Evolutionary conservation across 306 rosid genomes (phyloP).

Genomic region (Trichosanthes cucumerina): DNA sequence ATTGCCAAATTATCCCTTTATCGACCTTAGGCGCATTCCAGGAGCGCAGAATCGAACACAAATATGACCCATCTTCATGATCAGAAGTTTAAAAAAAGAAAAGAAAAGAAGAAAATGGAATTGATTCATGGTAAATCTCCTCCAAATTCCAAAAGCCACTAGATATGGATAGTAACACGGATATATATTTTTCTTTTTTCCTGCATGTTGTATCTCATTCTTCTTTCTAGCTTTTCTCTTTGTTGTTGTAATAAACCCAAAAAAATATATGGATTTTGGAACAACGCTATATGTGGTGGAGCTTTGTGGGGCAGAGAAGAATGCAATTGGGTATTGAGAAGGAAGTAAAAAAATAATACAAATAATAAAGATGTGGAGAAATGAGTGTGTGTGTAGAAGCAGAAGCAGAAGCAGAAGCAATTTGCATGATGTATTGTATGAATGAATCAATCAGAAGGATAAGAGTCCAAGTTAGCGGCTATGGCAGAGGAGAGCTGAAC

Average conservation of each 20-base stretch:
- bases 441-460: constrained; percentile 28
- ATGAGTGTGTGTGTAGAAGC: background rate
- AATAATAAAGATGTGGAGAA: background rate
- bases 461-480: constrained; percentile 62
- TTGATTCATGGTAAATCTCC: background rate
- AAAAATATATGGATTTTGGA: background rate
- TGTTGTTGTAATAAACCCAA: too few relatives aligned
- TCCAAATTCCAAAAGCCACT: background rate
- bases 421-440: too few relatives aligned
- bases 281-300: background rate
- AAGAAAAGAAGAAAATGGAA: background rate
- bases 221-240: background rate
- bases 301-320: background rate
- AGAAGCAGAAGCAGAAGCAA: background rate
- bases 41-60: background rate
- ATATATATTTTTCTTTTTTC: background rate
- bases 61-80: background rate
- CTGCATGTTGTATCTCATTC: background rate
- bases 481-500: constrained; percentile 65
- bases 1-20: background rate
- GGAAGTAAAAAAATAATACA: background rate
- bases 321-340: background rate
- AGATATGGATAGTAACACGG: background rate
- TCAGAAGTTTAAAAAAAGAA: background rate
- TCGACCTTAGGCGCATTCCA: background rate